Base-by-base conservation (phyloP, 1,284 basidiomycete species). In the Earliella scabrosa region DNA sequence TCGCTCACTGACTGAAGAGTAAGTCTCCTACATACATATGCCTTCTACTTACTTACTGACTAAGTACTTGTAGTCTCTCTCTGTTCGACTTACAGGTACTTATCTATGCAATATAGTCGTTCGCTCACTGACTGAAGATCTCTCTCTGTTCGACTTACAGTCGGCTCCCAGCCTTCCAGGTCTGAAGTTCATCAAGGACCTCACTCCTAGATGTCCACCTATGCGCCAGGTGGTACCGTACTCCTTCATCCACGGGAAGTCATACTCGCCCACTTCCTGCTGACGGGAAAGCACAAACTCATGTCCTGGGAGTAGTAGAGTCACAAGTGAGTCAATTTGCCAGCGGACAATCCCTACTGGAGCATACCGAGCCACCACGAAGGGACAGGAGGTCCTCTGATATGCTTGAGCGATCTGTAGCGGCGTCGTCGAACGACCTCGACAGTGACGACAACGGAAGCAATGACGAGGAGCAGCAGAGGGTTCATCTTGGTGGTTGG, bases 161-260 rank as follows among this genome's bases (percentile, higher is more conserved):
- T n/a, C n/a, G n/a, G n/a, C n/a, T n/a, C n/a, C n/a, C n/a, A n/a
- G n/a, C n/a, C n/a, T n/a, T n/a, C n/a, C n/a, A n/a, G n/a, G n/a
- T n/a, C n/a, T n/a, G n/a, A n/a, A n/a, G n/a, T n/a, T n/a, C n/a
- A n/a, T n/a, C n/a, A 11, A 21, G 14, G 4, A 32, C 1, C 65
- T 50, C 31, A 72, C 71, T 2, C 66, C 67, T 18, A 67, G 61
- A 44, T 63, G 65, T 9, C 60, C 65, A 21, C 54, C 60, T n/a
- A 59, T 46, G 24, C 67, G 61, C 64, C 69, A 72, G 1, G 64
- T 64, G 1, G 59, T 52, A 16, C 73, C 73, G 49, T 71, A 75
- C 39, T 71, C 58, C 3, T 60, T 54, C 36, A 61, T 59, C 60
- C 65, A 71, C 29, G 59, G 27, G 50, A 67, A 68, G 9, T 71